phyloP scores from a whole-genome alignment of 2,329 filamentous ascomycete genomes.

The Paracoccidioides brasiliensis region DNA sequence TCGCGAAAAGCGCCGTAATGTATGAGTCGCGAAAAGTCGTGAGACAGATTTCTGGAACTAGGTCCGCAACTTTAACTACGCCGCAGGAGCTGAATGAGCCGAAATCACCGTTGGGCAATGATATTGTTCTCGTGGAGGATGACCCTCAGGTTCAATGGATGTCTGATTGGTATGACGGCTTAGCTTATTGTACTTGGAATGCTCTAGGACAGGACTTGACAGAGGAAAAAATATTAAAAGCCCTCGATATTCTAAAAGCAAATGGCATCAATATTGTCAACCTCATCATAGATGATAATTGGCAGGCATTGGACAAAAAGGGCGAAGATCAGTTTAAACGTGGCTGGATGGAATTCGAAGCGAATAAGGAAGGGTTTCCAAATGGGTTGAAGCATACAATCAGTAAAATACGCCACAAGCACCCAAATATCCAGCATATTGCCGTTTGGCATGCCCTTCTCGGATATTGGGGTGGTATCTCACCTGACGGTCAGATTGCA shows the following conservation, averaged over 20 bases:
- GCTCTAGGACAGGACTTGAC: slow-evolving; percentile 71
- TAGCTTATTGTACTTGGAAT: slow-evolving; percentile 97
- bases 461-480: slow-evolving; percentile 85
- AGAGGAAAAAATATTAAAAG: slow-evolving; percentile 63
- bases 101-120: slow-evolving; percentile 25
- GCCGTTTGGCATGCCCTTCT: slow-evolving; percentile 87
- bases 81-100: slow-evolving; percentile 12
- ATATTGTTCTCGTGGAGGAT: slow-evolving; percentile 32
- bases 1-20: slow-evolving; percentile 66
- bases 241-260: slow-evolving; percentile 56
- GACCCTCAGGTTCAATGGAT: slow-evolving; percentile 48
- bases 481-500: slow-evolving; percentile 59
- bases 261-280: slow-evolving; percentile 66
- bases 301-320: slow-evolving; percentile 61
- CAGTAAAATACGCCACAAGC: slow-evolving; percentile 51
- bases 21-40: slow-evolving; percentile 69
- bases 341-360: slow-evolving; percentile 73
- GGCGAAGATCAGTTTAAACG: slow-evolving; percentile 40
- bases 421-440: slow-evolving; percentile 65
- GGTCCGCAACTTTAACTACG: slow-evolving; percentile 10
- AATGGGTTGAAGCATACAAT: slow-evolving; percentile 62
- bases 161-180: slow-evolving; percentile 79
- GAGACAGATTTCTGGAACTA: slow-evolving; percentile 16
- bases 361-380: slow-evolving; percentile 66
- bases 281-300: slow-evolving; percentile 94